Evolutionary conservation across 306 rosid species (phyloP), one percentile per base, ranked within the genome.

Genomic region (Pueraria montana): DNA sequence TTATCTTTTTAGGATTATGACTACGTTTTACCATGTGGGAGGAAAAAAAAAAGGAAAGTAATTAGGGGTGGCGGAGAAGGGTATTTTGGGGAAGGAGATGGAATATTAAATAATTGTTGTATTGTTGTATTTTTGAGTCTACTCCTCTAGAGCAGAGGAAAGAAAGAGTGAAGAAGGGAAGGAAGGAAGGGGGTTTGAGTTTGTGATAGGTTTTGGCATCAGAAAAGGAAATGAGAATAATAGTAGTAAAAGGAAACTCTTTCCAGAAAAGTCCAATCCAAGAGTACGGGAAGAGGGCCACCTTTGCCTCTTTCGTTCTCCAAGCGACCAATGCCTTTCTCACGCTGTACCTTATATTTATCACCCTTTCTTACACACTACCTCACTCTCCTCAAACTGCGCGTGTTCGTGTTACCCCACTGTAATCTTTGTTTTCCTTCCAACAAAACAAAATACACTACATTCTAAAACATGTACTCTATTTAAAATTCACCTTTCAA

Each of bases 251-350:
- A 82, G 93, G 92, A 87, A 88, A 73, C 17, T 46, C 79, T 90
- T 94, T 89, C 91, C 91, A 80, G 86, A 90, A 89, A 87, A 70
- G 97, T 92, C 92, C 87, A 90, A 92, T 92, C 98, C 98, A 94
- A 92, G 98, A 91, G 98, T 94, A 92, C 97, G 94, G 98, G 97
- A 92, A 88, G 92, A 89, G 91, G 95, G 90, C 95, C 93, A 89
- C 90, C 93, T 89, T 89, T 89, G 83, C 94, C 91, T 86, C 91
- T 90, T 89, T 89, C 79, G 97, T 87, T 85, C 90, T 71, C 81
- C 84, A 49, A 81, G 75, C 83, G 83, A 74, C 93, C 91, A 90
- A 87, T 91, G 81, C 76, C 90, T 77, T 88, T 85, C 87, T 74
- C 58, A 49, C 21, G 66, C 74, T 76, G 85, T 87, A 82, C 97